A percentile compares a stretch with the other conserved stretches of the same genome.
phyloP scores from a whole-genome alignment of 192 early-diverging fungal species.

The Coemansia sp. region DNA sequence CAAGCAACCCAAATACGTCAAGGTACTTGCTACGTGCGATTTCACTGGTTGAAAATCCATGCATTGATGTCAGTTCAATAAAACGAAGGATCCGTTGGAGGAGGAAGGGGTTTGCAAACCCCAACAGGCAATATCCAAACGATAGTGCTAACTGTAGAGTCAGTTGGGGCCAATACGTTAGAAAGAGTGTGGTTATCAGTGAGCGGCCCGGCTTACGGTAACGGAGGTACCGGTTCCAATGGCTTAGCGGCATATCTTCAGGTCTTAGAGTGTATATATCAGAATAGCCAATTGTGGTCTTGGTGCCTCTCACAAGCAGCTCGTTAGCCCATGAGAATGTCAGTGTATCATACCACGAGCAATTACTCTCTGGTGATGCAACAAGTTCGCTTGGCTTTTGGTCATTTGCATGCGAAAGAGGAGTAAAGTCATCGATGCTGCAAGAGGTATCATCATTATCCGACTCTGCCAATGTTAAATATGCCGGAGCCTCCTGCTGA shows the following conservation, averaged over 20 bases:
- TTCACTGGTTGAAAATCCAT: neutral
- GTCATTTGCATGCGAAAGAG: constrained; percentile 28
- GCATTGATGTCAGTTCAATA: constrained; percentile 40
- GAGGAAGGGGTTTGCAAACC: constrained; percentile 60
- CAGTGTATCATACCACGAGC: constrained; percentile 28
- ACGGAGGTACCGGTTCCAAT: too few relatives aligned
- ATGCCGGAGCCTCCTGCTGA: neutral
- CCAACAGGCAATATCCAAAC: constrained; percentile 23
- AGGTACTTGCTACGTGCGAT: constrained; percentile 50
- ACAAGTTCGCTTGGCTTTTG: constrained; percentile 15
- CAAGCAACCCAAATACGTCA: constrained; percentile 62
- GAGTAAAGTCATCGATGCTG: constrained; percentile 4
- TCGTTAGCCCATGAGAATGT: constrained; percentile 64
- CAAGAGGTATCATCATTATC: neutral
- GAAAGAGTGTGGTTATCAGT: too few relatives aligned
- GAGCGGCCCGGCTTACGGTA: too few relatives aligned
- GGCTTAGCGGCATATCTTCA: too few relatives aligned
- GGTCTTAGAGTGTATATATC: constrained; percentile 61
- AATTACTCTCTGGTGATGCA: constrained; percentile 34
- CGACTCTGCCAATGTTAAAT: neutral
- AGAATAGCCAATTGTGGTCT: constrained; percentile 53
- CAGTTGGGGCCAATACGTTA: too few relatives aligned
- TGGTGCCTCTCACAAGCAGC: constrained; percentile 59
- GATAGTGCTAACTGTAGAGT: constrained; percentile 38
- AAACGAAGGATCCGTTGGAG: constrained; percentile 59